Evolutionary conservation across 352 stramenopile species (phyloP), one percentile per base, ranked within the genome.

Genomic region (Pythium plurisporium): DNA sequence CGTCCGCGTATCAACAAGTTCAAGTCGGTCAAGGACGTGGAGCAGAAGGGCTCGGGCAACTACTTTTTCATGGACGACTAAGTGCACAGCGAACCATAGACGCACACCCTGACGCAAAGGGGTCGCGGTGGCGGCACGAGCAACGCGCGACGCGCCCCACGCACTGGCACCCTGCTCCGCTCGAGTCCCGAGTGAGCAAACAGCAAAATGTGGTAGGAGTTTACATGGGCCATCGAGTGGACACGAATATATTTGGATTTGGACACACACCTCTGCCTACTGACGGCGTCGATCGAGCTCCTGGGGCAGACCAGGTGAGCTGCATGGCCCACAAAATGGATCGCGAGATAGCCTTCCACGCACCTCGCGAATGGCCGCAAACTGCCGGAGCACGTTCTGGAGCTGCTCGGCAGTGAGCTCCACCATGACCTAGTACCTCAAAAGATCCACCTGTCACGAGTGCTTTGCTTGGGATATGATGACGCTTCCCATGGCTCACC

Each of bases 61-160:
- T 99, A 98, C 75, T 99, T 99, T 78, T 99, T 98, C 75, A 98
- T 99, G 80, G 94, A 98, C 67, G 94, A 98, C 69, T 96, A 94
- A 82, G 74, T 64, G n/a, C n/a, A n/a, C n/a, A n/a, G n/a, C n/a
- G n/a, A n/a, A n/a, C n/a, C n/a, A n/a, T n/a, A n/a, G n/a, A n/a
- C n/a, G n/a, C n/a, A n/a, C n/a, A n/a, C n/a, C n/a, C n/a, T n/a
- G n/a, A n/a, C n/a, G n/a, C n/a, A n/a, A n/a, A n/a, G n/a, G n/a
- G n/a, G n/a, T n/a, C n/a, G n/a, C n/a, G n/a, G n/a, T n/a, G n/a
- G n/a, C n/a, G n/a, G n/a, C n/a, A n/a, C n/a, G n/a, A n/a, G n/a
- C n/a, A n/a, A n/a, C n/a, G n/a, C n/a, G n/a, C n/a, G n/a, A n/a
- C n/a, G n/a, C n/a, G n/a, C n/a, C n/a, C n/a, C n/a, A n/a, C n/a